phyloP scores from a whole-genome alignment of 768 basidiomycete species.

The Pleurotus platypus region DNA sequence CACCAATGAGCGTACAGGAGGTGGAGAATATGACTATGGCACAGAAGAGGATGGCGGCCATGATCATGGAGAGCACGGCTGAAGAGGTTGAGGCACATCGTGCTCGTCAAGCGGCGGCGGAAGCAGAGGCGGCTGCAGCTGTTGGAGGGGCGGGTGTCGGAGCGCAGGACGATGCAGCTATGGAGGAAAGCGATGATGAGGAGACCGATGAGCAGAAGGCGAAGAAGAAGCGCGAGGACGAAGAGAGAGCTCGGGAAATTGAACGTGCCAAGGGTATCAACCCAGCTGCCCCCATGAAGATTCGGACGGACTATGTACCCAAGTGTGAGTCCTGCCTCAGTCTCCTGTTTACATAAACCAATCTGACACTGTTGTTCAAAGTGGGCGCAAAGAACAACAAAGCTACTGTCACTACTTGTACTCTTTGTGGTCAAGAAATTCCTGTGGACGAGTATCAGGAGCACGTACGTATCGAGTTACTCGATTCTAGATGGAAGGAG shows the following conservation, averaged over 20 bases:
- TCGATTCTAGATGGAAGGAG: constrained; percentile 98
- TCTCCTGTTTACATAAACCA: neutral
- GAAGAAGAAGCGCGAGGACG: constrained; percentile 69
- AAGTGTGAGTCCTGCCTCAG: constrained; percentile 57
- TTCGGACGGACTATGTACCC: constrained; percentile 93
- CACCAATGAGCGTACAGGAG: constrained; percentile 95
- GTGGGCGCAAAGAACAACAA: constrained; percentile 66
- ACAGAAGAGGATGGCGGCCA: constrained; percentile 96
- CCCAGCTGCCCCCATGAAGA: constrained; percentile 83
- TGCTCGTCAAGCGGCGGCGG: constrained; percentile 79
- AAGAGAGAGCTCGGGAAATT: constrained; percentile 56
- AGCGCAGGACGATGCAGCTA: constrained; percentile 60
- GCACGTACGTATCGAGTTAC: constrained; percentile 96
- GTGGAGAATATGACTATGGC: constrained; percentile 95
- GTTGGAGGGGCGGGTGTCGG: constrained; percentile 58
- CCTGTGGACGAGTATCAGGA: constrained; percentile 94
- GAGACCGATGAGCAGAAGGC: constrained; percentile 56
- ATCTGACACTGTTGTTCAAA: constrained; percentile 21
- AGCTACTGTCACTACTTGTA: constrained; percentile 79
- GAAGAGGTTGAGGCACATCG: constrained; percentile 84
- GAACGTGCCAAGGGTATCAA: constrained; percentile 74
- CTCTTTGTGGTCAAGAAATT: constrained; percentile 94
- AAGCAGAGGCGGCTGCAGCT: constrained; percentile 80
- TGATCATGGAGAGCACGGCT: constrained; percentile 94
- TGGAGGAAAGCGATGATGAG: constrained; percentile 86